Conservation (phyloP, 2,329 filamentous ascomycete species). For the Trichoderma aggressivum region DNA sequence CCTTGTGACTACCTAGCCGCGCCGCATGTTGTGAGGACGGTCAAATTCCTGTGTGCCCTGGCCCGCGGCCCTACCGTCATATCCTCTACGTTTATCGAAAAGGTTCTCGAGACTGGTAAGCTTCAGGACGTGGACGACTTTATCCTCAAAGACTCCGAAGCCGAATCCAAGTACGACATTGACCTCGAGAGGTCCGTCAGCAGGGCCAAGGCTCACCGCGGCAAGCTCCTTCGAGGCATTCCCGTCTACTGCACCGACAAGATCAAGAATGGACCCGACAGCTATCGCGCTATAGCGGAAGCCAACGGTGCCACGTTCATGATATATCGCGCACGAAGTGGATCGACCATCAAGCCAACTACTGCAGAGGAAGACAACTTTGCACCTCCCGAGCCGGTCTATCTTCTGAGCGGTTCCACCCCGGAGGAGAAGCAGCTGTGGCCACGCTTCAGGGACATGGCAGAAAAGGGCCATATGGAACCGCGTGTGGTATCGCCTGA, state of each 20-base stretch:
- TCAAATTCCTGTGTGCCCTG: constrained; percentile 88
- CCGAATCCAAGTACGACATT: constrained; percentile 69
- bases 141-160: constrained; percentile 65
- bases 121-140: constrained; percentile 64
- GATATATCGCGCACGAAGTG: constrained; percentile 71
- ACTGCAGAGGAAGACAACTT: constrained; percentile 62
- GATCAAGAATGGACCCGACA: constrained; percentile 77
- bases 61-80: constrained; percentile 77
- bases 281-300: constrained; percentile 80
- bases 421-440: constrained; percentile 71
- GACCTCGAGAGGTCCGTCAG: constrained; percentile 64
- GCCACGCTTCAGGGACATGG: constrained; percentile 77
- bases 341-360: constrained; percentile 62
- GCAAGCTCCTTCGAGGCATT: constrained; percentile 70
- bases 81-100: constrained; percentile 73
- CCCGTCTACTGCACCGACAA: constrained; percentile 81
- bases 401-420: constrained; percentile 70
- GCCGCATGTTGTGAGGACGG: constrained; percentile 80
- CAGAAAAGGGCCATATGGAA: constrained; percentile 71
- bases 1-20: constrained; percentile 84
- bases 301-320: constrained; percentile 84
- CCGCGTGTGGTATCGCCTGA: constrained; percentile 79
- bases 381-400: constrained; percentile 67
- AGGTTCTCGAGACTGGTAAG: constrained; percentile 66
- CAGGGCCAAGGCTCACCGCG: constrained; percentile 72